A percentile compares a stretch with the other conserved stretches of the same genome.
Conservation (phyloP, 129 eudicot species). For the Flaveria linearis region DNA sequence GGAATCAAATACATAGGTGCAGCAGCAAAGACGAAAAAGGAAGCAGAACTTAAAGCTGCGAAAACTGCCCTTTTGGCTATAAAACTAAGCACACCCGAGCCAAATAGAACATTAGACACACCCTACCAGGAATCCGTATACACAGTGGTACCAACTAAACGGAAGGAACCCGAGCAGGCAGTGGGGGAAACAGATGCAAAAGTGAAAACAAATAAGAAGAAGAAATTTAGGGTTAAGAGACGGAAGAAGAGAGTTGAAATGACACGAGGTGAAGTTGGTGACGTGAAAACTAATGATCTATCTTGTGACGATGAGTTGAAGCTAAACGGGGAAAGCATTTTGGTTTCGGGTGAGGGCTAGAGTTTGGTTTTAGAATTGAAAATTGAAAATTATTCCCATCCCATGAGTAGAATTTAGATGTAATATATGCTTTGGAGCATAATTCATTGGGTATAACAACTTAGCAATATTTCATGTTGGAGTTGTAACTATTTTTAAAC, state of each 20-base stretch:
- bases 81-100: conserved; percentile 38
- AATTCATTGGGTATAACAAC: conserved; percentile 22
- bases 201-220: conserved; percentile 27
- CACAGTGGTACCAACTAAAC: conserved; percentile 76
- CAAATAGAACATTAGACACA: conserved; percentile 16
- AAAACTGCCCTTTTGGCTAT: conserved; percentile 76
- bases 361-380: conserved; percentile 14
- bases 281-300: conserved; percentile 11
- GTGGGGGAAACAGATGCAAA: conserved; percentile 26
- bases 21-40: conserved; percentile 76
- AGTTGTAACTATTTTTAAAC: background rate
- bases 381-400: background rate
- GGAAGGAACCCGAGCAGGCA: conserved; percentile 46
- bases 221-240: conserved; percentile 26
- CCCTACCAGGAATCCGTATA: conserved; percentile 38
- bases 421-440: conserved; percentile 17
- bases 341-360: conserved; percentile 16
- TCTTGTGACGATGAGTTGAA: background rate
- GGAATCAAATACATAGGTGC: conserved; percentile 84
- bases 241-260: conserved; percentile 14
- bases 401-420: conserved; percentile 11
- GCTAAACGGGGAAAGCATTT: background rate
- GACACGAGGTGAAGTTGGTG: conserved; percentile 9
- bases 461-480: background rate
- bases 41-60: conserved; percentile 95